Base-by-base conservation (phyloP, 352 stramenopile genomes). In the Globisporangium emineosum region DNA sequence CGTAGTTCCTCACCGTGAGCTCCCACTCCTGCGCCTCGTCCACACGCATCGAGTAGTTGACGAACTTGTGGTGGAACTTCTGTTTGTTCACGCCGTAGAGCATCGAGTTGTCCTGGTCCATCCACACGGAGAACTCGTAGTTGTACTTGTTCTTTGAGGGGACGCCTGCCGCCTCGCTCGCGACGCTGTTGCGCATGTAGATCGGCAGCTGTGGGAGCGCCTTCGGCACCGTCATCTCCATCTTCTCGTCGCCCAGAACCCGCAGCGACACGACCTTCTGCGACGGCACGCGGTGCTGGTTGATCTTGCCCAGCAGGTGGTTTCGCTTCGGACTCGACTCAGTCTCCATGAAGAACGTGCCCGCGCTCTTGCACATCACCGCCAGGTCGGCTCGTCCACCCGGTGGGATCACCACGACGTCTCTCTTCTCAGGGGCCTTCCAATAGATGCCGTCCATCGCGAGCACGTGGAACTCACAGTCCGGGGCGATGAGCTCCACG, bases 91-190 rank as follows among this genome's bases (percentile, higher is more conserved):
- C 80, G n/a, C 79, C 80, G 66, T 84, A 91, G 23, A 51, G 63
- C 53, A 86, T 76, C 5, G 71, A 66, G 13, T 57, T 65, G 6
- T 32, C 35, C n/a, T 60, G 54, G 53, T 86, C 78, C 75, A 80
- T 88, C 83, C 80, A 90, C 3, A 91, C 73, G 0, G 82, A 89
- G 65, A 91, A 91, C 63, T 90, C 82, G 62, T 89, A 90, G 35
- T 73, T 69, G 75, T 91, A 91, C 61, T 74, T 76, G 68, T 79
- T 87, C 52, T 50, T 54, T 7, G 67, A 47, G 1, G 65, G 54
- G n/a, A 82, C 75, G 45, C 45, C 23, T 30, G 70, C 52, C 1
- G 69, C 33, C 35, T 17, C 51, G 30, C 30, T 55, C 0, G 23
- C 59, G 12, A 77, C 50, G 25, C 64, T 68, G 51, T 76, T 68